phyloP scores from a whole-genome alignment of 2,329 filamentous ascomycete genomes.

The Fusarium papillatum region DNA sequence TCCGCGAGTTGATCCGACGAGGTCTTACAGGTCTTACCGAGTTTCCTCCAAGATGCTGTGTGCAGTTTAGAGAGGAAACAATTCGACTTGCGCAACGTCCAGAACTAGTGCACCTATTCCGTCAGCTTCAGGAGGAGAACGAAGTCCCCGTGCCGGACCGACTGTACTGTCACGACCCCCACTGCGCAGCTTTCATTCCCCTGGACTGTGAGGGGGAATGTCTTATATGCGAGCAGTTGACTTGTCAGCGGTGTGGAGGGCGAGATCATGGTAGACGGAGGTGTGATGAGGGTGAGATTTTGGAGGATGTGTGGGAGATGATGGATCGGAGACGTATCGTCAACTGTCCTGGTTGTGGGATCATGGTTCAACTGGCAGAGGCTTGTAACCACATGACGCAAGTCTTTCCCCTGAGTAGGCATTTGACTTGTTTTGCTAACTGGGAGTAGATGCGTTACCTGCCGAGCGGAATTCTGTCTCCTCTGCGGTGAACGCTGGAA shows the following conservation, averaged over 20 bases:
- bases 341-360: constrained; percentile 40
- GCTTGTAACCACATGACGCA: constrained; percentile 45
- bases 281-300: constrained; percentile 19
- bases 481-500: constrained; percentile 59
- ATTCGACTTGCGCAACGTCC: constrained; percentile 25
- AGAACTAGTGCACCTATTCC: constrained; percentile 35
- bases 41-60: constrained; percentile 43
- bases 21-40: constrained; percentile 34
- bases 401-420: not conserved
- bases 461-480: constrained; percentile 64
- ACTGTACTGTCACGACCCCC: constrained; percentile 39
- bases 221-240: constrained; percentile 18
- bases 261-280: constrained; percentile 15
- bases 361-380: constrained; percentile 32
- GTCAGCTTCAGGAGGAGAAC: constrained; percentile 32
- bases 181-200: constrained; percentile 40
- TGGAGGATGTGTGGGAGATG: constrained; percentile 41
- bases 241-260: constrained; percentile 25
- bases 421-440: not conserved
- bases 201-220: constrained; percentile 12
- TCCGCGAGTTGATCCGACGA: constrained; percentile 29
- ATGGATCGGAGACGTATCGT: constrained; percentile 41
- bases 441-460: constrained; percentile 51
- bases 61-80: constrained; percentile 23
- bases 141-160: constrained; percentile 8